Percentiles rank a stretch among this genome's conserved stretches.
Conservation (phyloP, 768 basidiomycete species). For the Amanita fuliginea region DNA sequence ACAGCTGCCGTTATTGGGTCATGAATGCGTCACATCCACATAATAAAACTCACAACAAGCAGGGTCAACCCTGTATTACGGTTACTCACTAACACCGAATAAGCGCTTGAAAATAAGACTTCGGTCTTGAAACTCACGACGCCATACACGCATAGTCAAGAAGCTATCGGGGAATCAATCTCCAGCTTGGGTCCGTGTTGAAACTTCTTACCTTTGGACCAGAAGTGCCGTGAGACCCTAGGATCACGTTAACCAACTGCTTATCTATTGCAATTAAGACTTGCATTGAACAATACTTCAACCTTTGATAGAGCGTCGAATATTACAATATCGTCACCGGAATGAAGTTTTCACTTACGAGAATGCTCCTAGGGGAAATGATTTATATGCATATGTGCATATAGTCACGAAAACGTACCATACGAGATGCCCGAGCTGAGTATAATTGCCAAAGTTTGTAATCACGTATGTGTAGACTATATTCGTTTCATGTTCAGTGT, state of each 20-base stretch:
- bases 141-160: conserved; percentile 18
- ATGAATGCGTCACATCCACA: neutral
- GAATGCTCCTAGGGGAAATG: conserved; percentile 19
- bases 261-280: conserved; percentile 3
- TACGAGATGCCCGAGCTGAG: conserved; percentile 21
- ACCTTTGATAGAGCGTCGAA: conserved; percentile 16
- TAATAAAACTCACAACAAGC: conserved; percentile 10
- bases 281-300: conserved; percentile 39
- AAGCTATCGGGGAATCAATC: conserved; percentile 12
- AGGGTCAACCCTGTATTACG: conserved; percentile 12
- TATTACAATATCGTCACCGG: neutral
- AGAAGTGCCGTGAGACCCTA: conserved; percentile 36
- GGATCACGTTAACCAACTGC: neutral
- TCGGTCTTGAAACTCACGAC: conserved; percentile 10
- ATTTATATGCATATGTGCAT: neutral
- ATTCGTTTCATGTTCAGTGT: neutral
- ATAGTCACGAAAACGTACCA: conserved; percentile 22
- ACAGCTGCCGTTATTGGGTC: conserved; percentile 6
- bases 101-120: neutral
- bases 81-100: conserved; percentile 15
- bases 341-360: conserved; percentile 16
- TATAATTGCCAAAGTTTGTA: conserved; percentile 23
- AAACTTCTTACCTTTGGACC: conserved; percentile 29
- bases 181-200: neutral
- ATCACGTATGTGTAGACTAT: conserved; percentile 39